Evolutionary conservation across 176 grass and related monocot species (phyloP).

Genomic region (Chrysopogon serrulatus): DNA sequence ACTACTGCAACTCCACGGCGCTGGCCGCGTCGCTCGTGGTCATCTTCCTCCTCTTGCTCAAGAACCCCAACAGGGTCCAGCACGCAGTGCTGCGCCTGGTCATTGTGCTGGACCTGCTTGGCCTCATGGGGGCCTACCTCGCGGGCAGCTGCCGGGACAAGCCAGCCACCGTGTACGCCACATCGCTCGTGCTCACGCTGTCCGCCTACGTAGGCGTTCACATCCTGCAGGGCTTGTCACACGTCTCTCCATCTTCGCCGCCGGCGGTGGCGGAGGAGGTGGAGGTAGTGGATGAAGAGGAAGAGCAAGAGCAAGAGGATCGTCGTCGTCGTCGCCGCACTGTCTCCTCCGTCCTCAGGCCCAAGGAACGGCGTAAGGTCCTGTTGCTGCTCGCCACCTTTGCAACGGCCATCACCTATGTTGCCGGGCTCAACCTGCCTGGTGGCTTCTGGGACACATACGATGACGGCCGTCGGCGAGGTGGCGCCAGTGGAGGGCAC

Average conservation of each 20-base stretch:
- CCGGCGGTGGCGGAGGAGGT: no score
- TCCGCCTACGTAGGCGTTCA: slow-evolving; percentile 21
- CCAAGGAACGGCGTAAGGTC: not conserved
- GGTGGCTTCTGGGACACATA: slow-evolving; percentile 23
- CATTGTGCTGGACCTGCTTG: not conserved
- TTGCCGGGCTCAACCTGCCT: slow-evolving; percentile 15
- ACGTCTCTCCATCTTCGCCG: no score
- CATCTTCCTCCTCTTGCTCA: slow-evolving; percentile 22
- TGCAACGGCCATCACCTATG: slow-evolving; percentile 17
- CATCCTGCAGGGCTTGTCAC: not conserved
- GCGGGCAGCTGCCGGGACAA: not conserved
- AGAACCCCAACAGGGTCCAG: not conserved
- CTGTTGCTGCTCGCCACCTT: slow-evolving; percentile 24
- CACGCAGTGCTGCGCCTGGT: not conserved
- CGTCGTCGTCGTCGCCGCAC: no score
- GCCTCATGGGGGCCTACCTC: not conserved
- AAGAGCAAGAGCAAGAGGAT: no score
- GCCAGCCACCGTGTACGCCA: not conserved
- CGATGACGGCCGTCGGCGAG: not conserved
- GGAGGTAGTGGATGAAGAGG: no score
- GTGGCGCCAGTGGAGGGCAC: not conserved
- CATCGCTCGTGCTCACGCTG: slow-evolving; percentile 4
- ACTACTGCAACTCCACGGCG: slow-evolving; percentile 19
- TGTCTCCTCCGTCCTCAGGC: no score
- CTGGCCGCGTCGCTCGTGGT: not conserved